Evolutionary conservation across 1,284 basidiomycete genomes (phyloP).

Genomic region (Cryptococcus sp.): DNA sequence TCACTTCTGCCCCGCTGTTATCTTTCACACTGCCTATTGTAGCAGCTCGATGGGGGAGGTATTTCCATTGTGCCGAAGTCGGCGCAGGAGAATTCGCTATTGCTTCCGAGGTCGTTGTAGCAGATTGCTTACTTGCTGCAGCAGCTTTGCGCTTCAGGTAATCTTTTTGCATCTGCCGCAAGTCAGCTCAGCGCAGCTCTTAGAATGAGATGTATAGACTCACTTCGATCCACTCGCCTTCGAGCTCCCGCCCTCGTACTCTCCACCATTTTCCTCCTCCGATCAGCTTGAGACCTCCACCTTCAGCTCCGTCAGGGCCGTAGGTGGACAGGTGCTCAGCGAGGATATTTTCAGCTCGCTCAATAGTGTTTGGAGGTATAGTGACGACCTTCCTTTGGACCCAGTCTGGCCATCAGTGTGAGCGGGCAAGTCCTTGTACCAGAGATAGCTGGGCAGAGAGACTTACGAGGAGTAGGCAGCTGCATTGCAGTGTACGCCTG

Average conservation of each 20-base stretch:
- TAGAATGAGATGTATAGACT: conserved; percentile 13
- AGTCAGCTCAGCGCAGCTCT: not conserved
- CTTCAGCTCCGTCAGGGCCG: conserved; percentile 35
- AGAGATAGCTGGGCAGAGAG: not conserved
- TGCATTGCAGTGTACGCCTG: conserved; percentile 54
- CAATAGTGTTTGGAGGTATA: conserved; percentile 46
- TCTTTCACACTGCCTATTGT: conserved; percentile 39
- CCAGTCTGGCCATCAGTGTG: conserved; percentile 34
- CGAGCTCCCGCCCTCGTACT: conserved; percentile 70
- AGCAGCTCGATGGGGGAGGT: conserved; percentile 24
- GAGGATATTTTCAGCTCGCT: conserved; percentile 47
- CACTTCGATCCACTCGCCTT: conserved; percentile 82
- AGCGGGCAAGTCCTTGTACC: not conserved
- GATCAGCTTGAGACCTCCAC: conserved; percentile 54
- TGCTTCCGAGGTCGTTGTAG: not conserved
- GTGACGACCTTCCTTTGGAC: conserved; percentile 46
- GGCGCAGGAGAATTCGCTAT: not conserved
- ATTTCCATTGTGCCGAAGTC: conserved; percentile 13
- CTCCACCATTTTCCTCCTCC: conserved; percentile 97
- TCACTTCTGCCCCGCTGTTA: conserved; percentile 40
- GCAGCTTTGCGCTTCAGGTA: conserved; percentile 49
- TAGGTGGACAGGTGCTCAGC: conserved; percentile 45
- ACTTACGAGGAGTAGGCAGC: conserved; percentile 47
- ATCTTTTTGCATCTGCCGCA: conserved; percentile 54
- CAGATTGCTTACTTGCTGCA: conserved; percentile 16